phyloP scores from a whole-genome alignment of 2,329 filamentous ascomycete species.

The Apiospora phragmitis region DNA sequence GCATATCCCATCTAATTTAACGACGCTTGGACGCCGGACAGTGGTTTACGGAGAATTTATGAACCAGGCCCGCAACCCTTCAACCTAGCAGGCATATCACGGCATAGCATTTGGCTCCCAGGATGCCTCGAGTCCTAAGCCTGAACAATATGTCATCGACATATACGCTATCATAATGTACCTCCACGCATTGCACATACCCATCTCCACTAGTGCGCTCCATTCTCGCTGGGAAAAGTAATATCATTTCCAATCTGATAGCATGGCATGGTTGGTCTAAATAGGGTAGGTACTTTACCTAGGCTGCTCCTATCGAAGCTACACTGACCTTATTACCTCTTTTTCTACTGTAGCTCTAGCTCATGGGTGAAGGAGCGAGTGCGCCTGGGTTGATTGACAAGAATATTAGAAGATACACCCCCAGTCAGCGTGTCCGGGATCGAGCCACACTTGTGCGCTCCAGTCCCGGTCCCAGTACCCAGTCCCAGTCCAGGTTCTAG shows the following conservation, averaged over 20 bases:
- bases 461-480: not conserved
- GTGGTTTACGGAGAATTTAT: conserved; percentile 11
- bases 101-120: conserved; percentile 10
- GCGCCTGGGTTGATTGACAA: not conserved
- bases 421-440: conserved; percentile 8
- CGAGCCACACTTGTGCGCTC: conserved; percentile 8
- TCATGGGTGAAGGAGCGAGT: not conserved
- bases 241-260: not conserved
- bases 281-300: not conserved
- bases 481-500: conserved; percentile 1
- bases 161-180: not conserved
- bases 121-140: conserved; percentile 8
- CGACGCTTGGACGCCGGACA: conserved; percentile 1
- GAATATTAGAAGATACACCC: not conserved
- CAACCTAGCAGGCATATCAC: conserved; percentile 8
- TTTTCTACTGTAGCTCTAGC: not conserved
- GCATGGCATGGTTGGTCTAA: not conserved
- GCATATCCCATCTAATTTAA: conserved; percentile 11
- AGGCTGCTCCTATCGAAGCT: not conserved
- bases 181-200: conserved; percentile 2
- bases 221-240: not conserved
- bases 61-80: conserved; percentile 9
- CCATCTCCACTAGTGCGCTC: not conserved
- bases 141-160: conserved; percentile 8
- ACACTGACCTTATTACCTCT: not conserved